phyloP scores from a whole-genome alignment of 352 stramenopile genomes.

The Globisporangium polare region DNA sequence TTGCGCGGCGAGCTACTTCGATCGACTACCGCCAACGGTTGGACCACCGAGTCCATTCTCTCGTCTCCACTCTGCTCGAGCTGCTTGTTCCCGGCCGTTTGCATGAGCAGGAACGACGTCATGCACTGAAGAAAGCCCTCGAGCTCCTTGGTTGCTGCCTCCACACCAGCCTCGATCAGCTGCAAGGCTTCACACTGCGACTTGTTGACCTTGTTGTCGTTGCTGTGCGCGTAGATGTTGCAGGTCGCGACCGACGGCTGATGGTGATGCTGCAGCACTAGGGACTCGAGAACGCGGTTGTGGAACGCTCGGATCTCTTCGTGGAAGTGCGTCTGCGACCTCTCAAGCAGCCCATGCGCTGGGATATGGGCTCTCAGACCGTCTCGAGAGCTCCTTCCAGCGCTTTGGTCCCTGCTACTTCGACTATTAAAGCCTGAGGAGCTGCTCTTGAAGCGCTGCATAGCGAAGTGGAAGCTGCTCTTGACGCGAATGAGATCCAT shows the following conservation, averaged over 20 bases:
- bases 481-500: slow-evolving; percentile 26
- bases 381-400: neutral
- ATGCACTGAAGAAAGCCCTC: slow-evolving; percentile 11
- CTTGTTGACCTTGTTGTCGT: slow-evolving; percentile 8
- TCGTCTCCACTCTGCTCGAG: neutral
- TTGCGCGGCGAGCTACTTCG: neutral
- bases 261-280: neutral
- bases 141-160: neutral
- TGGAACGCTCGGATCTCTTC: slow-evolving; percentile 21
- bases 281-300: slow-evolving; percentile 3
- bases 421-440: neutral
- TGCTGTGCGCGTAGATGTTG: slow-evolving; percentile 14
- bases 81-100: slow-evolving; percentile 3
- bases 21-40: neutral
- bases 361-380: no score
- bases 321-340: slow-evolving; percentile 31
- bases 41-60: neutral
- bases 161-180: neutral
- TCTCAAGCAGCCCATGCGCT: slow-evolving; percentile 16
- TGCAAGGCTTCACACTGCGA: slow-evolving; percentile 1
- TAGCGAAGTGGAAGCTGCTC: slow-evolving; percentile 21
- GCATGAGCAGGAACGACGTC: slow-evolving; percentile 15
- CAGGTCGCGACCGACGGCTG: neutral
- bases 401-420: neutral
- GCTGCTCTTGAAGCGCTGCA: slow-evolving; percentile 10